phyloP scores from a whole-genome alignment of 176 grass and related monocot species.

The Phoenix roebelenii region DNA sequence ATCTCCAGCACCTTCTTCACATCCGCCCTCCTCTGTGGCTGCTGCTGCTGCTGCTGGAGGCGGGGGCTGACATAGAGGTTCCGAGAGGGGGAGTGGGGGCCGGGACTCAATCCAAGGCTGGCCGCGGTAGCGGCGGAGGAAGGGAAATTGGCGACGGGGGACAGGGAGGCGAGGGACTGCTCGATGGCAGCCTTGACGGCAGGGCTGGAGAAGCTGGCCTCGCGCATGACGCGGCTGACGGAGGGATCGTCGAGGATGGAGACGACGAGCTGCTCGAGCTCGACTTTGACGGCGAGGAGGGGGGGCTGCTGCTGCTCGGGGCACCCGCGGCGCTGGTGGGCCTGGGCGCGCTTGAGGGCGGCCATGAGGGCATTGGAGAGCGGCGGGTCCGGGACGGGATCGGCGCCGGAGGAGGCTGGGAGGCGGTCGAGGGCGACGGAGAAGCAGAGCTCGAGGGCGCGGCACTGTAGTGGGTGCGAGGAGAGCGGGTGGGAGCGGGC shows the following conservation, averaged over 20 bases:
- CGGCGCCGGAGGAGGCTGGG: slow-evolving; percentile 23
- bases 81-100: too few relatives aligned
- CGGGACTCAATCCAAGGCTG: neutral
- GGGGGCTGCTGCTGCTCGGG: slow-evolving; percentile 29
- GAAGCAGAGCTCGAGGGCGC: slow-evolving; percentile 86
- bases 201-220: slow-evolving; percentile 73
- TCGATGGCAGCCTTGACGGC: slow-evolving; percentile 48
- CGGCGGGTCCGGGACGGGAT: slow-evolving; percentile 20
- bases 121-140: slow-evolving; percentile 8
- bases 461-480: slow-evolving; percentile 54
- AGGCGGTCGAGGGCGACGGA: slow-evolving; percentile 77
- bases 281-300: slow-evolving; percentile 38
- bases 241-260: slow-evolving; percentile 90
- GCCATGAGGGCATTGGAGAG: slow-evolving; percentile 76
- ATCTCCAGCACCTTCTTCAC: slow-evolving; percentile 52
- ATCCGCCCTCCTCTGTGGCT: slow-evolving; percentile 33
- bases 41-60: slow-evolving; percentile 17
- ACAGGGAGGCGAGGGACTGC: slow-evolving; percentile 4
- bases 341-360: slow-evolving; percentile 80
- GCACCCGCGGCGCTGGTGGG: slow-evolving; percentile 65
- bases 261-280: slow-evolving; percentile 55
- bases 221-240: slow-evolving; percentile 86
- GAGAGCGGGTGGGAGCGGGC: slow-evolving; percentile 20
- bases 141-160: slow-evolving; percentile 16
- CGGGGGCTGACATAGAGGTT: slow-evolving; percentile 27